Percentiles rank a stretch among this genome's conserved stretches.
These are phyloP conservation scores for Exophiala spinifera DNA, from an alignment of 2,329 filamentous ascomycete species.

Conservation along the genomic window DNA sequence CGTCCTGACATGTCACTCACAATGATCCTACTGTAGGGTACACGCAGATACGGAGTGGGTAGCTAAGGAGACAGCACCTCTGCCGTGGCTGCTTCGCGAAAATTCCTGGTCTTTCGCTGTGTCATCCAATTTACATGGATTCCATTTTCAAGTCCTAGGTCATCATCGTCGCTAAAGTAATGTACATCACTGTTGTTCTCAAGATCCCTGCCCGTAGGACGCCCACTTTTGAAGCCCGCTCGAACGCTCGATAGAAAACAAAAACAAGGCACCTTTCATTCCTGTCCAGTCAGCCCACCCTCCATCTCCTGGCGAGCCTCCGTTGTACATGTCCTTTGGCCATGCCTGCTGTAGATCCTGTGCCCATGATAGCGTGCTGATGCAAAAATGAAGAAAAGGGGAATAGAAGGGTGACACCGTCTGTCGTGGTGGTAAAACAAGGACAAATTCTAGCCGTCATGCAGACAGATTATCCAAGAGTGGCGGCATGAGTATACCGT, in stretches of 20 bases:
- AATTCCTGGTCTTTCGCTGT: too few relatives aligned
- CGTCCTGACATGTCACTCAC: too few relatives aligned
- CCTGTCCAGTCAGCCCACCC: neutral
- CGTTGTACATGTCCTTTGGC: neutral
- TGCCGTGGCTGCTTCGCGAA: too few relatives aligned
- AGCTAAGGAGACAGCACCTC: too few relatives aligned
- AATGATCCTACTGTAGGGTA: too few relatives aligned
- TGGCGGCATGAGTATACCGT: neutral
- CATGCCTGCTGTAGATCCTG: neutral
- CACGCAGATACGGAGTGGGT: too few relatives aligned
- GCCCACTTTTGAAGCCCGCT: conserved; percentile 9
- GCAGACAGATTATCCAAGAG: conserved; percentile 2
- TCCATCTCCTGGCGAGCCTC: neutral
- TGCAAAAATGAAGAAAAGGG: too few relatives aligned
- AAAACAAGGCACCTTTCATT: neutral
- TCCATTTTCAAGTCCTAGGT: neutral
- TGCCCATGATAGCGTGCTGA: too few relatives aligned
- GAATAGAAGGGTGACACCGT: too few relatives aligned
- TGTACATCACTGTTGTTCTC: neutral
- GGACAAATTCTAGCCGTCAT: too few relatives aligned
- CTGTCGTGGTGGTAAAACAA: too few relatives aligned
- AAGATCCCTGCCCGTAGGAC: conserved; percentile 4
- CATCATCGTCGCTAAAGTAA: neutral
- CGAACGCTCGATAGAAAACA: conserved; percentile 13
- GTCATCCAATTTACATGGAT: neutral